Base-by-base conservation (phyloP, 495 filamentous ascomycete genomes). In the Cladorrhinum samala region DNA sequence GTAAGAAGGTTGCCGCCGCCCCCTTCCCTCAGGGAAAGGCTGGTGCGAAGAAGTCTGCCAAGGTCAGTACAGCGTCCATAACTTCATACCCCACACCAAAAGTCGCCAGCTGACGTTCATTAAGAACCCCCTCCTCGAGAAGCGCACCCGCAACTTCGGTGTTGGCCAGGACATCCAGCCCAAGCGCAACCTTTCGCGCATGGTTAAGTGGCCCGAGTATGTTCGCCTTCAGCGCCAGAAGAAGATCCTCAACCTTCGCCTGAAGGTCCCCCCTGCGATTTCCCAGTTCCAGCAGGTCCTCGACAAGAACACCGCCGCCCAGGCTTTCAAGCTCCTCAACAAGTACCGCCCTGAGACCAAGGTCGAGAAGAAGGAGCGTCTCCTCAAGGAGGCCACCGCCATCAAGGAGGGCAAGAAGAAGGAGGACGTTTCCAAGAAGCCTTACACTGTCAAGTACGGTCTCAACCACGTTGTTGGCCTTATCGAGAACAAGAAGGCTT, bases 401-500 rank as follows among this genome's bases (percentile, higher is more conserved):
- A 84, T 97, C 69, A 80, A 87, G 70, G 90, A 97, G 73, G 94
- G 94, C 73, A 95, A 96, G 86, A 97, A 96, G 86, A 97, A 97
- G 88, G 94, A 97, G 82, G 93, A 96, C 71, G 91, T 94, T 66
- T 87, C 82, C 86, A 97, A 97, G 88, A 99, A 99, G 85, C 93
- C 93, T 64, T 97, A 96, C 76, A 79, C 87, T 66, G 93, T 92
- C 82, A 97, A 99, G 85, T 97, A 95, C 76, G 94, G 94, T 77
- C 84, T 99, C 64, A 99, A 99, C 84, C 94, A 99, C 81, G 93
- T 99, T 65, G 94, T 99, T 61, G 94, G 93, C 57, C 83, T 99
- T 60, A 91, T 99, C 70, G 94, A 99, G 86, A 97, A 96, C 82
- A 99, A 97, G 89, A 99, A 99, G 86, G 92, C 94, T 55, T 83